Conservation (phyloP, 805 yeast genomes). For the Candida pini region DNA sequence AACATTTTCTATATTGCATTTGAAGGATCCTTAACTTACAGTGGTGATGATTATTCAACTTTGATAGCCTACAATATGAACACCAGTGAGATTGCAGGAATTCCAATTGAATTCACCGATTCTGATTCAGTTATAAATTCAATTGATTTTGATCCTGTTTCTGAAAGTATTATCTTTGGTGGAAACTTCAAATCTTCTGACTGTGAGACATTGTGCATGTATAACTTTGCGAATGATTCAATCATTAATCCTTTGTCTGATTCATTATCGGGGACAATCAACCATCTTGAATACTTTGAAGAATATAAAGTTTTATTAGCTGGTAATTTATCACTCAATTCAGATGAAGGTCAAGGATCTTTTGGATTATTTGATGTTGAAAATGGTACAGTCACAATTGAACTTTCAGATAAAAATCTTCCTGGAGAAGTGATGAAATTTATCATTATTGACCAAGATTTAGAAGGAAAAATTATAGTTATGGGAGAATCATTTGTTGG, state of each 20-base stretch:
- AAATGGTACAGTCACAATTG: constrained; percentile 23
- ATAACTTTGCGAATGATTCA: constrained; percentile 44
- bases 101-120: background rate
- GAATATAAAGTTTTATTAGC: constrained; percentile 35
- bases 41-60: constrained; percentile 21
- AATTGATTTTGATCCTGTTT: constrained; percentile 34
- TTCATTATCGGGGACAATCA: constrained; percentile 46
- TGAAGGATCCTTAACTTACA: constrained; percentile 29
- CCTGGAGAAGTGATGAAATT: constrained; percentile 29
- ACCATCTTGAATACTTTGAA: constrained; percentile 44
- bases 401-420: constrained; percentile 19
- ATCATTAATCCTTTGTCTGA: constrained; percentile 42
- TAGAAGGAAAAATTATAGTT: constrained; percentile 36
- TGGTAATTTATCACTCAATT: constrained; percentile 44
- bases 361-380: constrained; percentile 53
- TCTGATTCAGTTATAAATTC: too few relatives aligned
- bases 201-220: constrained; percentile 65
- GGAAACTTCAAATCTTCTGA: constrained; percentile 53
- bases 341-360: constrained; percentile 23
- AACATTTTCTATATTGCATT: constrained; percentile 41
- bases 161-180: constrained; percentile 54
- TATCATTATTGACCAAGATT: constrained; percentile 13
- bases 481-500: constrained; percentile 36
- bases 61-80: constrained; percentile 32
- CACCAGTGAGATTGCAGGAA: too few relatives aligned